These are phyloP conservation scores for Metarhizium anisopliae DNA, from an alignment of 2,329 filamentous ascomycete species.

Conservation along the genomic window DNA sequence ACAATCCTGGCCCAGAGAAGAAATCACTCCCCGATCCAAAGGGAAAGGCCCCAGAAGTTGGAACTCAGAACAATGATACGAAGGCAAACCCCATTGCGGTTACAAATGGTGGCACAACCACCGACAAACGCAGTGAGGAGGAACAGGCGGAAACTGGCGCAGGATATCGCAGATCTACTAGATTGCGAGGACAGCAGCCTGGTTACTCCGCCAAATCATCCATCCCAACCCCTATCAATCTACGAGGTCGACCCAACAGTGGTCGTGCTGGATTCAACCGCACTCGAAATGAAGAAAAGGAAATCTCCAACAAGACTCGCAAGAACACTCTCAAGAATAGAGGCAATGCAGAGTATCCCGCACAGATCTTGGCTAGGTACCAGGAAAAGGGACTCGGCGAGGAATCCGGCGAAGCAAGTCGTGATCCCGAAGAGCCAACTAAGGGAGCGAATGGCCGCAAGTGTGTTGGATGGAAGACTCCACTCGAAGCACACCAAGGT, in stretches of 20 bases:
- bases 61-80: background rate
- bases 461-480: slow-evolving; percentile 25
- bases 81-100: background rate
- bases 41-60: background rate
- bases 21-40: background rate
- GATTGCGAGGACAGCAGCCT: slow-evolving; percentile 18
- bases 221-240: slow-evolving; percentile 25
- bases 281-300: slow-evolving; percentile 19
- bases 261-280: slow-evolving; percentile 15
- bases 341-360: slow-evolving; percentile 25
- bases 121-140: slow-evolving; percentile 7
- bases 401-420: background rate
- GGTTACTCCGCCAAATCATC: slow-evolving; percentile 18
- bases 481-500: slow-evolving; percentile 20
- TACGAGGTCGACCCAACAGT: slow-evolving; percentile 15
- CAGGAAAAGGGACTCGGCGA: slow-evolving; percentile 15
- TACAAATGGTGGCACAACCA: background rate
- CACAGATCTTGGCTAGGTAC: slow-evolving; percentile 23
- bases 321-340: slow-evolving; percentile 26
- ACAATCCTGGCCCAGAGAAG: slow-evolving; percentile 6
- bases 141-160: slow-evolving; percentile 10
- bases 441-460: slow-evolving; percentile 15
- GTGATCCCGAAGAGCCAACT: background rate
- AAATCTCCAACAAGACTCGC: slow-evolving; percentile 23
- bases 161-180: slow-evolving; percentile 21